Base-by-base conservation (phyloP, 2,329 filamentous ascomycete genomes). In the Huntiella moniliformis region DNA sequence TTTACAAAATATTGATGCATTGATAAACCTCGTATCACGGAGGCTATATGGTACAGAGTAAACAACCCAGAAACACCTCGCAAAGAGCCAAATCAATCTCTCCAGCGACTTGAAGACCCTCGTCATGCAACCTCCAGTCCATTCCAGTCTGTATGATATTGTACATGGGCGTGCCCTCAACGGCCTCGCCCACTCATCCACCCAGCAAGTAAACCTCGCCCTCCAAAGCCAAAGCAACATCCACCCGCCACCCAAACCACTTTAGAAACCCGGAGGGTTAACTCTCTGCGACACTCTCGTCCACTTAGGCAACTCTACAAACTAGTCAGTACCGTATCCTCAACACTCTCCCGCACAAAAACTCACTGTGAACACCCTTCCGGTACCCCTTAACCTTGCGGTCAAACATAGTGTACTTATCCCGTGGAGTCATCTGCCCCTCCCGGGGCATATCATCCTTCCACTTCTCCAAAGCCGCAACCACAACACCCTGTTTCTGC, bases 361-460 rank as follows among this genome's bases (percentile, higher is more conserved):
- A 76, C 85, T 56, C 72, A 94, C 87, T 96, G 66, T 96, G 88
- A 61, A 98, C 87, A 47, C 86, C 84, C 75, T 98, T 98, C 60
- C 91, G 73, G 63, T 96, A 98, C 56, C 75, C 79, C 76, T 87
- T 93, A 61, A 82, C 86, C 64, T 96, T 95, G 56, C 87, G 79
- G 63, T 94, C 88, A 63, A 96, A 98, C 57, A 98, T 81, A 22
- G 85, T 94, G 67, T 98, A 98, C 67, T 98, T 98, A 67, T 98
- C 91, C 63, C 76, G 81, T 40, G 91, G 81, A 61, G 93, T 61
- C 91, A 98, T 98, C 70, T 96, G 86, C 57, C 77, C 73, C 70
- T 98, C 91, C 18, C 77, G 82, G 16, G 91, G 91, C 91, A 98
- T 98, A 64, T 94, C 85, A 34, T 72, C 71, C 69, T 91, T 94